Evolutionary conservation across 1,284 basidiomycete genomes (phyloP), one percentile per base, ranked within the genome.

Genomic region (Phlebopus sp.): DNA sequence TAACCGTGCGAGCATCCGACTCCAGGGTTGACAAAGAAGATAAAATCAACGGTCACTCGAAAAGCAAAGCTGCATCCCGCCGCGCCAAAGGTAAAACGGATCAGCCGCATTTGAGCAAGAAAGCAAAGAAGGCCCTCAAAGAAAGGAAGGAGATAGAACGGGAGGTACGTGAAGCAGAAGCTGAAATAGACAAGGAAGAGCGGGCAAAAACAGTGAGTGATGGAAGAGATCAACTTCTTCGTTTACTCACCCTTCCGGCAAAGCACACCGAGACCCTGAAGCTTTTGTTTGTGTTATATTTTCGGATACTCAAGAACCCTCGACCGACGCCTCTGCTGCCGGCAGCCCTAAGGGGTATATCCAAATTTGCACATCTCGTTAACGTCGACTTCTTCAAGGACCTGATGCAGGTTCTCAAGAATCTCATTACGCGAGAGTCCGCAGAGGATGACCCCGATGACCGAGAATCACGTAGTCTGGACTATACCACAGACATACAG

Each of bases 381-480:
- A 99, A 97, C 69, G 82, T 99, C 59, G 97, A 99, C 67, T 99
- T 99, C 71, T 99, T 99, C 82, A 86, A 88, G 56, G 97, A 99
- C 70, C 74, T 99, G 39, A 78, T 99, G 69, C 77, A 82, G 44
- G 93, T 97, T 1, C 75, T 99, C 29, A 90, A 91, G 65, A 77
- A 78, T 49, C 82, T 93, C 47, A 83, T 97, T 55, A 62, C 71
- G 46, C 76, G 78, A 52, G 76, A 77, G 45, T 57, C 62, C 38
- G 70, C 73, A 42, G 71, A 69, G 30, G 68, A 68, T 27, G 73
- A 76, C 44, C 68, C 73, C 13, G 73, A 71, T 32, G 71, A 74
- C 29, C 63, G 57, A 40, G 57, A 49, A 56, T 60, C 52, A 47
- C 55, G 53, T 57, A 59, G 48, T 49, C 44, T 46, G 53, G 51